phyloP scores from a whole-genome alignment of 345 rosid species.

The Schrenkiella parvula region DNA sequence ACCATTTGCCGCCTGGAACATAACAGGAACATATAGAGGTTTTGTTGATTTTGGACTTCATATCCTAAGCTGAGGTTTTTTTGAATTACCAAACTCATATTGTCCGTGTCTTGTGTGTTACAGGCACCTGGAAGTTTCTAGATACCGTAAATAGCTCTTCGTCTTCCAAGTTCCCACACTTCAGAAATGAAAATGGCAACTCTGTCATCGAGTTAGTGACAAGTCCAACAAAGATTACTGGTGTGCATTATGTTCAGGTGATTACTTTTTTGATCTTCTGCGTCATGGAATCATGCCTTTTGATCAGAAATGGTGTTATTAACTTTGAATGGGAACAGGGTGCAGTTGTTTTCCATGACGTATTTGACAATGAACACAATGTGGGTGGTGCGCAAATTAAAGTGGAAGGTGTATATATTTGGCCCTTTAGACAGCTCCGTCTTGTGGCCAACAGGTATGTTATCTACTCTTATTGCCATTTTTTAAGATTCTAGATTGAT shows the following conservation, averaged over 20 bases:
- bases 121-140: conserved; percentile 89
- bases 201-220: conserved; percentile 82
- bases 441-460: conserved; percentile 86
- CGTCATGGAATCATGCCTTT: background rate
- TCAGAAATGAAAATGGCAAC: conserved; percentile 70
- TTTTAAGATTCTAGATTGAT: background rate
- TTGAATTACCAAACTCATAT: background rate
- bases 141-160: conserved; percentile 67
- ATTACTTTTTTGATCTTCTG: background rate
- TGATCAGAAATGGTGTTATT: background rate
- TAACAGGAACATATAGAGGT: conserved; percentile 99
- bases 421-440: conserved; percentile 99
- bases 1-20: conserved; percentile 79
- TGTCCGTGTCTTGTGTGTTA: conserved; percentile 1
- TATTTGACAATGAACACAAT: conserved; percentile 80
- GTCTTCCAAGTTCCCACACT: conserved; percentile 66
- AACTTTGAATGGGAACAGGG: conserved; percentile 54
- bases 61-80: background rate
- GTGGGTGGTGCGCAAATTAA: conserved; percentile 92
- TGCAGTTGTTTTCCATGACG: conserved; percentile 90
- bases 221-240: conserved; percentile 79
- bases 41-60: conserved; percentile 1
- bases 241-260: conserved; percentile 97
- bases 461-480: background rate
- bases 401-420: conserved; percentile 98